Conservation (phyloP, 169 alveolate species). For the Plasmodium yoelii region DNA sequence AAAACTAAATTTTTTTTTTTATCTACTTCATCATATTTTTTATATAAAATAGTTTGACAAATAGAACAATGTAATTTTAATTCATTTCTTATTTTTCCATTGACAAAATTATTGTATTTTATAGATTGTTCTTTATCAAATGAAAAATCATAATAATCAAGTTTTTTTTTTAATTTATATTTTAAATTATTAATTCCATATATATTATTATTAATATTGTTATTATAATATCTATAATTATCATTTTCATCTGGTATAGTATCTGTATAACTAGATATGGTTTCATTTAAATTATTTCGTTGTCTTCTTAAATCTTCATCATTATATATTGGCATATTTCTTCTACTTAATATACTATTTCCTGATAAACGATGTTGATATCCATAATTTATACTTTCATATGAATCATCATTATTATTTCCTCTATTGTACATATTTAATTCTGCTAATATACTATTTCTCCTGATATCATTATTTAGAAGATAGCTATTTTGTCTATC, state of each 20-base stretch:
- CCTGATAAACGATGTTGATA: conserved; percentile 7
- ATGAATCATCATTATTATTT: not conserved
- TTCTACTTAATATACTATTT: conserved; percentile 21
- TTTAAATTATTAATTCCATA: conserved; percentile 22
- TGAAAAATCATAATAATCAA: conserved; percentile 69
- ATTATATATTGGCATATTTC: not conserved
- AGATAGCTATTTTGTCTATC: conserved; percentile 51
- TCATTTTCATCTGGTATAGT: conserved; percentile 21
- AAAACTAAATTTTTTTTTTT: conserved; percentile 19
- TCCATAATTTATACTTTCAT: not conserved
- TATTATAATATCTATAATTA: conserved; percentile 1
- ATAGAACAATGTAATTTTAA: conserved; percentile 68
- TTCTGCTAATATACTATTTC: conserved; percentile 17
- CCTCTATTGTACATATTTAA: not conserved
- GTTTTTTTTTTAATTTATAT: conserved; percentile 14
- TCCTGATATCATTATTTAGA: conserved; percentile 8
- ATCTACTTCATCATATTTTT: conserved; percentile 36
- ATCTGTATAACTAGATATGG: conserved; percentile 26
- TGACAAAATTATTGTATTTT: conserved; percentile 47
- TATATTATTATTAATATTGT: conserved; percentile 9
- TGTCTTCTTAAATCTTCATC: not conserved
- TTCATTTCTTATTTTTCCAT: conserved; percentile 40
- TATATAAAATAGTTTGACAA: conserved; percentile 68
- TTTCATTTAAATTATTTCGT: not conserved
- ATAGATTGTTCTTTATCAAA: conserved; percentile 43